Evolutionary conservation across 2,329 filamentous ascomycete genomes (phyloP), one percentile per base, ranked within the genome.

Genomic region (Stromatinia cepivora): DNA sequence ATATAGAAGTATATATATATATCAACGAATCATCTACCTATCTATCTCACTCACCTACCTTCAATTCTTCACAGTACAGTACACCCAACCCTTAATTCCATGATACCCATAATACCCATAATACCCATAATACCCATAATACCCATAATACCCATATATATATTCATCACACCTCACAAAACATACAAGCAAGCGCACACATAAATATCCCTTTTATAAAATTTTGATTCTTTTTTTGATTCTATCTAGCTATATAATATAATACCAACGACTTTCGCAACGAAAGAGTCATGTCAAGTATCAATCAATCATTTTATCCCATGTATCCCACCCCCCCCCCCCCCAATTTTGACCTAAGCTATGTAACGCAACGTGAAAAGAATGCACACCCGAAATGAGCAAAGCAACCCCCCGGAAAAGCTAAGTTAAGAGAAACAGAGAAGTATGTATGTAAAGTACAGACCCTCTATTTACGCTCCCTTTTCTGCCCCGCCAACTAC

Each of bases 271-370:
- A 39, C 22, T 62, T 62, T 36, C 28, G 1, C 6, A 20, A 22
- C 15, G 34, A 31, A 39, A 52, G 42, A 63, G 31, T 22, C 20
- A 39, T n/a, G n/a, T 63, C 31, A 17, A 28, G 31, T 63, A 63
- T n/a, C 45, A 63, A 63, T 63, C 59, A 63, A 63, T 39, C 46
- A 36, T 52, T 63, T 63, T 63, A 48, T 48, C 58, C 58, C 58
- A 61, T 61, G 11, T 50, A 52, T 63, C 34, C 59, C 59, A 25
- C 39, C 13, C n/a, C n/a, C n/a, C 13, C n/a, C n/a, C n/a, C 39
- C 28, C 22, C 46, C 34, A 42, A 63, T 63, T 63, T 63, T 52
- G 31, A 17, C 59, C 59, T 52, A 20, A 63, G 46, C 31, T 63
- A 50, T 62, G 58, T 52, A 50, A 52, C 31, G 59, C 59, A 52